Evolutionary conservation across 495 filamentous ascomycete species (phyloP).

Genomic region (Aspergillus hancockii): DNA sequence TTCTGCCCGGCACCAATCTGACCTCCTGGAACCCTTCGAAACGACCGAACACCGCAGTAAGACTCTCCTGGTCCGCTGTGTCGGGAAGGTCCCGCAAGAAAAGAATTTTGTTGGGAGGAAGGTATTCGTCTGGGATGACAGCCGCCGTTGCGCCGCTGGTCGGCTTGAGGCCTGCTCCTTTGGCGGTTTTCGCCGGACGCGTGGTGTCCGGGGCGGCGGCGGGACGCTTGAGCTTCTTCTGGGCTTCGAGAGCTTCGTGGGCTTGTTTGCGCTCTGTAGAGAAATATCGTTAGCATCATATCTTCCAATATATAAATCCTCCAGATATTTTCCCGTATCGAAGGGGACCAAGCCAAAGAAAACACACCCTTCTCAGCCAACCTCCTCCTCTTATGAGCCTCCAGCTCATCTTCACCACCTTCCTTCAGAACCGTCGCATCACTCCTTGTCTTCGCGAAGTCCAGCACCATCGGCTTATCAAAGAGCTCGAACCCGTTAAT

Average conservation of each 20-base stretch:
- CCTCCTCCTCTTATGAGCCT: constrained; percentile 81
- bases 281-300: constrained; percentile 10
- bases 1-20: constrained; percentile 80
- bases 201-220: constrained; percentile 53
- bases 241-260: constrained; percentile 74
- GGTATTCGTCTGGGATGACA: constrained; percentile 93
- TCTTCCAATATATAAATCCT: neutral
- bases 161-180: constrained; percentile 81
- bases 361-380: constrained; percentile 85
- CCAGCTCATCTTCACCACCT: constrained; percentile 78
- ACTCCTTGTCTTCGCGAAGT: constrained; percentile 80
- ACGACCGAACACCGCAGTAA: constrained; percentile 78
- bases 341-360: neutral
- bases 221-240: constrained; percentile 79
- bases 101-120: constrained; percentile 96
- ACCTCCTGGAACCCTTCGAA: constrained; percentile 97
- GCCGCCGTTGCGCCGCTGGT: constrained; percentile 66
- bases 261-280: constrained; percentile 86
- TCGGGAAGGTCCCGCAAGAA: constrained; percentile 93
- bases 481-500: constrained; percentile 94
- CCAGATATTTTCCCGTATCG: no score
- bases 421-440: constrained; percentile 80
- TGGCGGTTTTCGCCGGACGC: constrained; percentile 70
- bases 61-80: constrained; percentile 75
- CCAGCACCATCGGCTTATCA: constrained; percentile 87